phyloP scores from a whole-genome alignment of 805 yeast species.

The Wickerhamiella azyma region DNA sequence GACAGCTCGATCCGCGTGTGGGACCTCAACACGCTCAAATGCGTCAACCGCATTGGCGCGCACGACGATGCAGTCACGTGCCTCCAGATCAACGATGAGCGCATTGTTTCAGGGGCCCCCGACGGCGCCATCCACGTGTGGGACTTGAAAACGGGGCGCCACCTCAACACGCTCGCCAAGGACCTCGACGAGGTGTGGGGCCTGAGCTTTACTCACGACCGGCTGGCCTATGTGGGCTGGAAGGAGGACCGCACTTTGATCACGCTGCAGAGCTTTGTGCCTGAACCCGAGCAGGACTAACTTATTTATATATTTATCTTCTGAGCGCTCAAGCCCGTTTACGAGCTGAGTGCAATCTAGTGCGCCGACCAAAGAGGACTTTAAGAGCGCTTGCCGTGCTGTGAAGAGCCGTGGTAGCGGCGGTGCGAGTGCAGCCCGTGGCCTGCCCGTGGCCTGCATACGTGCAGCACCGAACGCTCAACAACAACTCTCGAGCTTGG shows the following conservation, averaged over 20 bases:
- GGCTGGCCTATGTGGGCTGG: conserved; percentile 26
- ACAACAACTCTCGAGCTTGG: too few relatives aligned
- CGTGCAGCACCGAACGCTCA: too few relatives aligned
- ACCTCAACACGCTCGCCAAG: conserved; percentile 26
- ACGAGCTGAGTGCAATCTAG: too few relatives aligned
- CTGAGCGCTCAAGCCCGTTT: too few relatives aligned
- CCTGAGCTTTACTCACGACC: conserved; percentile 28
- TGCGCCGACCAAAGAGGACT: too few relatives aligned
- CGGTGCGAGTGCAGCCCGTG: too few relatives aligned
- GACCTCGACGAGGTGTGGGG: conserved; percentile 31
- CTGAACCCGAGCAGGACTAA: background rate
- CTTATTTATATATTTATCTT: background rate
- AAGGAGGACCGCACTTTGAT: conserved; percentile 18
- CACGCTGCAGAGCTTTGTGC: conserved; percentile 27
- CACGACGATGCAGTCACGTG: conserved; percentile 33
- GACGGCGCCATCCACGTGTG: conserved; percentile 32
- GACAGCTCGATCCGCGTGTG: conserved; percentile 73
- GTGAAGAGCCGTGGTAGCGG: too few relatives aligned
- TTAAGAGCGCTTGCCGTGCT: too few relatives aligned
- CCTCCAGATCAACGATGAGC: conserved; percentile 28
- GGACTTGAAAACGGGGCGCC: conserved; percentile 28
- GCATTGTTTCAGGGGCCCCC: conserved; percentile 31
- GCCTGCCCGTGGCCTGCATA: too few relatives aligned
- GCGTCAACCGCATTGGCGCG: conserved; percentile 48
- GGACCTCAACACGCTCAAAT: conserved; percentile 67